Base-by-base conservation (phyloP, 139 green algal genomes). In the Closterium sp. region DNA sequence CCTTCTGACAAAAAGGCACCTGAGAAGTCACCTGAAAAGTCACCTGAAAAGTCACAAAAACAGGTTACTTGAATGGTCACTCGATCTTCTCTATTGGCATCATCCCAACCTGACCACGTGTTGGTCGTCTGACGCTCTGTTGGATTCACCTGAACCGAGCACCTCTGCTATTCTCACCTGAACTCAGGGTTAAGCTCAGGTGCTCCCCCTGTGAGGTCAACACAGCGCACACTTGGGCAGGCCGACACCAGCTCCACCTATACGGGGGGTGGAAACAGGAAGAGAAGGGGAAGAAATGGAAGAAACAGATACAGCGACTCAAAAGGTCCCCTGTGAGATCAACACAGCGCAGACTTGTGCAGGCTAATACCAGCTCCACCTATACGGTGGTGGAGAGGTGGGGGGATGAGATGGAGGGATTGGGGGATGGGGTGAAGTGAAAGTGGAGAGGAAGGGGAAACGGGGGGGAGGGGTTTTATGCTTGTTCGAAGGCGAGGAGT, bases 241-340 rank as follows among this genome's bases (percentile, higher is more conserved):
- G 70, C 86, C 5, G 94, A 70, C 91, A 98, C 90, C 70, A 99
- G 95, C 31, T 93, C 86, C 27, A 99, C 73, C 89, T 92, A 70
- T 4, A 32, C 28, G n/a, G 10, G 34, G 85, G 45, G 45, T 2
- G 45, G 45, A 19, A 13, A 19, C 3, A 28, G 27, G 31, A 7
- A 10, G n/a, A 28, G 19, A 10, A 2, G 4, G 27, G 4, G 79
- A 29, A 7, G 6, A 31, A 13, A 7, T 10, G 27, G 31, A 34
- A 17, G 9, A 87, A 29, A 86, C 24, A 86, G n/a, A n/a, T n/a
- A n/a, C n/a, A n/a, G n/a, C n/a, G n/a, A n/a, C n/a, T n/a, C n/a
- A n/a, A n/a, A n/a, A n/a, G n/a, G n/a, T n/a, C 98, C 1, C 98
- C 98, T 11, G 98, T 99, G 93, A 99, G 94, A 95, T 99, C 98